Evolutionary conservation across 768 basidiomycete genomes (phyloP).

Genomic region (Dendrothele bispora): DNA sequence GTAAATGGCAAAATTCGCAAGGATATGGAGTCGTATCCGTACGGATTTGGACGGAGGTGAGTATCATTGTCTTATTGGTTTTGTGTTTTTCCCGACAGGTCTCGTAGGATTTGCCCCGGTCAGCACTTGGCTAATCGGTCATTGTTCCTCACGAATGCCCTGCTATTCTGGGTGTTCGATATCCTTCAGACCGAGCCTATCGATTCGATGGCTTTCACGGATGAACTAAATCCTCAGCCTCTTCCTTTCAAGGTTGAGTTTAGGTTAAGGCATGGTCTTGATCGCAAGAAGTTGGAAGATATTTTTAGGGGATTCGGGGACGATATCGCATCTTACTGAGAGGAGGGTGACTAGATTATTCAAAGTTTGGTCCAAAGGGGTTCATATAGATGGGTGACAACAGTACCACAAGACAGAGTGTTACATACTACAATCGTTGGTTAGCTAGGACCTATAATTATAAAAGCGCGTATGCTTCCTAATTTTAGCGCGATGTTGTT

Average conservation of each 20-base stretch:
- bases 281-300: too few species aligned
- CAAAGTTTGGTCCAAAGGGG: too few species aligned
- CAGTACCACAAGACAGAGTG: too few species aligned
- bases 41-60: constrained; percentile 35
- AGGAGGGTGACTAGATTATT: too few species aligned
- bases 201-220: neutral
- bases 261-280: neutral
- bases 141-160: neutral
- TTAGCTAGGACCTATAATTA: too few species aligned
- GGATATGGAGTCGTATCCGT: constrained; percentile 28
- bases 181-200: neutral
- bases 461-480: too few species aligned
- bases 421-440: too few species aligned
- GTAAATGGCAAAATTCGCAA: constrained; percentile 21
- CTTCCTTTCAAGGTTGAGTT: neutral
- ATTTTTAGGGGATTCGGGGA: too few species aligned
- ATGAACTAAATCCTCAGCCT: neutral
- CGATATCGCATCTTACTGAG: too few species aligned
- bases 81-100: neutral
- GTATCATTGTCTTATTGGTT: neutral
- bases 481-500: too few species aligned
- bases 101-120: neutral
- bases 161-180: neutral
- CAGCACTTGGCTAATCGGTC: neutral
- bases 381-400: too few species aligned